Evolutionary conservation across 2,329 filamentous ascomycete genomes (phyloP), one percentile per base, ranked within the genome.

Genomic region (Fusarium armeniacum): DNA sequence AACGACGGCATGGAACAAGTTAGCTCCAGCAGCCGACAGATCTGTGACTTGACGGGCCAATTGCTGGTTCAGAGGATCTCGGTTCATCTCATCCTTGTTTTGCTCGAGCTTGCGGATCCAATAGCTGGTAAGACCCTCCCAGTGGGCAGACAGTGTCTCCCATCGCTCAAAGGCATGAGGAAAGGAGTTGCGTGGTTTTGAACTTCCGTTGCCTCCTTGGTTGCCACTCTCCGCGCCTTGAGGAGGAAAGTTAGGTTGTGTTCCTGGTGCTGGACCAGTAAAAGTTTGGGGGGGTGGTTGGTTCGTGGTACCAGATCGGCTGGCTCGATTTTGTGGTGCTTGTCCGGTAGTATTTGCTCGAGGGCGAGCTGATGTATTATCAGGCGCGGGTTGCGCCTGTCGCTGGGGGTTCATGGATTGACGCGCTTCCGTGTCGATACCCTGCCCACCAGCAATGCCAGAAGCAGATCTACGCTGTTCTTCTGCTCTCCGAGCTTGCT

Each of bases 101-200:
- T 96, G 90, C 80, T 99, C 93, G 10, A 99, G 84, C 72, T 94
- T 90, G 47, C 93, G 91, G 70, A 99, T 96, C 95, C 96, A 99
- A 81, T 97, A 98, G 62, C 93, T 95, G 0, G 96, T 98, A 62
- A 99, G 85, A 6, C 96, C 96, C 79, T 99, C 96, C 96, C 96
- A 99, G 74, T 98, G 95, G 8, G 96, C 97, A 0, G 96, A 99
- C 4, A 99, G 82, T 0, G 93, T 95, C 78, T 99, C 96, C 96
- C 96, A 99, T 64, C 96, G 88, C 80, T 99, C 95, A 76, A 99
- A 99, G 0, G 96, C 96, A 80, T 98, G 96, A 1, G 96, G 96
- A 71, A 99, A 98, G 0, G 91, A 90, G 47, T 91, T 93, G 60
- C 89, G 84, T 54, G 86, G 79, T 53, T 85, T 81, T 5, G 77